Conservation (phyloP, 2,329 filamentous ascomycete species). For the Botrytis byssoidea region DNA sequence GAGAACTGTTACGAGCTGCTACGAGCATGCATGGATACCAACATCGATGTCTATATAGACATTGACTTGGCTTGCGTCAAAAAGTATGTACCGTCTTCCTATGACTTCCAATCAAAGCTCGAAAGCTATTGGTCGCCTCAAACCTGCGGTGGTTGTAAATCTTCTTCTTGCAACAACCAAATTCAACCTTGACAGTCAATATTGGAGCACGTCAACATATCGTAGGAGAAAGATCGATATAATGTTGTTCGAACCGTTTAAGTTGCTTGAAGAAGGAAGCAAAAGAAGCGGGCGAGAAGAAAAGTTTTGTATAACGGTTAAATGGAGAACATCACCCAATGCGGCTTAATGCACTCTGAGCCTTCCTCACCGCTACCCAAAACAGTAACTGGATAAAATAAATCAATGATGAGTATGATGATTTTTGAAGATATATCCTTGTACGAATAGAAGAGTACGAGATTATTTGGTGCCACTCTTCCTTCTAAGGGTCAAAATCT, state of each 20-base stretch:
- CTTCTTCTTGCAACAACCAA: constrained; percentile 39
- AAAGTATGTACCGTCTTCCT: constrained; percentile 37
- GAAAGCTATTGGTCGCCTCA: constrained; percentile 40
- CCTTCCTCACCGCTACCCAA: neutral
- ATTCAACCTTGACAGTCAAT: constrained; percentile 18
- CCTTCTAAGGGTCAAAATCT: neutral
- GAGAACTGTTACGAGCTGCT: neutral
- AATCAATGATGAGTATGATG: neutral
- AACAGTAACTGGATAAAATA: neutral
- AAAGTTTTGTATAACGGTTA: neutral
- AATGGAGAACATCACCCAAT: neutral
- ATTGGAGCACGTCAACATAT: constrained; percentile 37
- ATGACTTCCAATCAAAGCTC: constrained; percentile 40
- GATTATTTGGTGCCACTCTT: neutral
- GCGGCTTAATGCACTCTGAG: neutral
- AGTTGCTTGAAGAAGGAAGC: constrained; percentile 33
- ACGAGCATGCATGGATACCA: neutral
- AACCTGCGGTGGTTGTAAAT: constrained; percentile 37
- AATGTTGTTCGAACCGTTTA: constrained; percentile 35
- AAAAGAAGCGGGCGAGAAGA: constrained; percentile 4
- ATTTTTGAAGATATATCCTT: neutral
- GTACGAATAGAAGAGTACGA: neutral
- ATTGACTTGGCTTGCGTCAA: neutral
- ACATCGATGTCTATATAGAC: neutral
- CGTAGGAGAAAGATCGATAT: constrained; percentile 30